Evolutionary conservation across 2,329 filamentous ascomycete genomes (phyloP), one percentile per base, ranked within the genome.

Genomic region (Penicillium oxalicum): DNA sequence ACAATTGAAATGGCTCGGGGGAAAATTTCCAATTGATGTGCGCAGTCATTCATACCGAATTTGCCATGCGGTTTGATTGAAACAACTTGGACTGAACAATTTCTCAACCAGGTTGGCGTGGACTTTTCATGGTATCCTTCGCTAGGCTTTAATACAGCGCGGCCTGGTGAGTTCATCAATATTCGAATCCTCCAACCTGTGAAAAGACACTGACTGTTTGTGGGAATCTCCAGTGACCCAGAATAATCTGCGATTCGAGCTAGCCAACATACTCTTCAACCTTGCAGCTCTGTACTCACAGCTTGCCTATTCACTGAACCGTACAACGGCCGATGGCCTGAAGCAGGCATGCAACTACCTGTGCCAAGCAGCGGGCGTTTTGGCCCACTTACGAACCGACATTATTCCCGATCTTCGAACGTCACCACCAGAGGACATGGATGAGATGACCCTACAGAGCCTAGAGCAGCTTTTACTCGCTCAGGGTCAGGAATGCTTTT

Each of bases 121-220:
- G 90, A 97, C 51, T 98, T 98, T 62, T 86, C 88, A 2, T 98
- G 93, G 93, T 96, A 95, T 72, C 88, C 91, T 9, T 86, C 91
- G 4, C 75, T 97, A 49, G 93, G 91, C 45, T 96, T 95, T 68
- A 91, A 95, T 67, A 86, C 82, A 9, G 83, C 88, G 49, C 80
- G 84, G 40, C 87, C 88, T 26, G 74, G 68, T 71, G 55, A 55
- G 67, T 63, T 9, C 9, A 11, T 7, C 26, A 9, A 12, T 13
- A 32, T 33, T 4, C 2, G 13, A 24, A 51, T 47, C 54, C 28
- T 45, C 11, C n/a, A 39, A 29, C 25, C 12, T 6, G 11, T 29
- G 13, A 29, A 25, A 24, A 45, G 28, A 26, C 28, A 25, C 28
- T 47, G 3, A 53, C 29, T 40, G 11, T 32, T 32, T 7, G 24